A percentile compares a stretch with the other conserved stretches of the same genome.
Conservation (phyloP, 768 basidiomycete species). For the Boletus rex-veris region DNA sequence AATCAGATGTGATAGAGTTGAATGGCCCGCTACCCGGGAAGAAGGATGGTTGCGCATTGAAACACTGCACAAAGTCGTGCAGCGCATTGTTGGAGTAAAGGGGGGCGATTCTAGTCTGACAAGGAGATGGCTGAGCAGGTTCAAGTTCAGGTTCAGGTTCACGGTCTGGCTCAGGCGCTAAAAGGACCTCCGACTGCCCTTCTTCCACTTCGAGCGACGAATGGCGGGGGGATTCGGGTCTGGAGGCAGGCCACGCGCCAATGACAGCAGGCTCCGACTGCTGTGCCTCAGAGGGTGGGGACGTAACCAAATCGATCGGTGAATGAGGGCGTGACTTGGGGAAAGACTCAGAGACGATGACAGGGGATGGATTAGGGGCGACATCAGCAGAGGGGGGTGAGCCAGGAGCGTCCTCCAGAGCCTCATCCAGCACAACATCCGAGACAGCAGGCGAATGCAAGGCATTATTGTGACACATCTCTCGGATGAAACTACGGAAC, state of each 20-base stretch:
- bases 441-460: conserved; percentile 10
- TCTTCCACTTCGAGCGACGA: conserved; percentile 14
- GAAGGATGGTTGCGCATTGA: conserved; percentile 16
- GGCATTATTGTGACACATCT: conserved; percentile 19
- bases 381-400: conserved; percentile 7
- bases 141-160: conserved; percentile 5
- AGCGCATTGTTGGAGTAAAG: conserved; percentile 5
- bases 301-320: conserved; percentile 47
- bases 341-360: conserved; percentile 13
- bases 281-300: conserved; percentile 21
- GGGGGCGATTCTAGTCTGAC: conserved; percentile 14
- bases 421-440: conserved; percentile 7
- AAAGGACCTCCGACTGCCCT: conserved; percentile 6
- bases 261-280: conserved; percentile 37
- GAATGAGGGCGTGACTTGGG: conserved; percentile 40
- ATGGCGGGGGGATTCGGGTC: conserved; percentile 31
- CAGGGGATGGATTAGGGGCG: conserved; percentile 15
- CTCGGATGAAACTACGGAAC: conserved; percentile 30
- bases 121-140: background rate
- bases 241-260: conserved; percentile 43
- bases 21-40: conserved; percentile 21
- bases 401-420: conserved; percentile 7
- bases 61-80: conserved; percentile 16
- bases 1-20: conserved; percentile 16
- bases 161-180: background rate